Conservation (phyloP, 495 filamentous ascomycete genomes). For the Hyaloscypha variabilis region DNA sequence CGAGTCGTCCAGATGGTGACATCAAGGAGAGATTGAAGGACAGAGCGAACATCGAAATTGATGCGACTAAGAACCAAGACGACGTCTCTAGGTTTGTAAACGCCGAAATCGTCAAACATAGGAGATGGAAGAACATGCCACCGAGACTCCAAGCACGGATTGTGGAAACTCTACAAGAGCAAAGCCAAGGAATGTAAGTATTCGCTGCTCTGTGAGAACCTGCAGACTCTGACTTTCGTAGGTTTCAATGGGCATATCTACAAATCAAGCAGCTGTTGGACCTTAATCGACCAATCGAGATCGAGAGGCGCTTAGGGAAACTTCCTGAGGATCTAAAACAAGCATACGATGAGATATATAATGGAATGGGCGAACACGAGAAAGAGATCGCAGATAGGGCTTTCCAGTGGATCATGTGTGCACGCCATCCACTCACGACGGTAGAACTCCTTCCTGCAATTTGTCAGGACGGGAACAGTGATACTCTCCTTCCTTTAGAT, state of each 20-base stretch:
- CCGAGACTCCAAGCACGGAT: constrained; percentile 31
- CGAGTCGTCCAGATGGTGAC: constrained; percentile 43
- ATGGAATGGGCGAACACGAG: constrained; percentile 31
- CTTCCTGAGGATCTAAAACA: constrained; percentile 35
- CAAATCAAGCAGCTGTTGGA: constrained; percentile 38
- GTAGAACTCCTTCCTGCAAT: constrained; percentile 15
- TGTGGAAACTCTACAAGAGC: constrained; percentile 7
- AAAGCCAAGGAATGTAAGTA: constrained; percentile 24
- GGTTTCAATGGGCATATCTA: constrained; percentile 42
- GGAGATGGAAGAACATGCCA: constrained; percentile 20
- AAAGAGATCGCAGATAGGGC: constrained; percentile 36
- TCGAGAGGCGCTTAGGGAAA: constrained; percentile 36
- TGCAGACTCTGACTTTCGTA: no score
- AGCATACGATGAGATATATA: constrained; percentile 41
- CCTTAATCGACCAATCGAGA: constrained; percentile 23
- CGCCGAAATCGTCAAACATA: constrained; percentile 23
- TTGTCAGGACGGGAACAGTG: constrained; percentile 7
- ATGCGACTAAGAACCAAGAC: constrained; percentile 34
- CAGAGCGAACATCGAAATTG: constrained; percentile 38
- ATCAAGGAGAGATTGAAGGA: constrained; percentile 32
- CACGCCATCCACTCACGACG: constrained; percentile 30
- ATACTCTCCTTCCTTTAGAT: constrained; percentile 6
- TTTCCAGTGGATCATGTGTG: constrained; percentile 40
- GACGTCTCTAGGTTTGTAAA: constrained; percentile 36
- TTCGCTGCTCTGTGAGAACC: no score